These are phyloP conservation scores for Coemansia sp. DNA, from an alignment of 192 early-diverging fungal genomes.

Conservation along the genomic window DNA sequence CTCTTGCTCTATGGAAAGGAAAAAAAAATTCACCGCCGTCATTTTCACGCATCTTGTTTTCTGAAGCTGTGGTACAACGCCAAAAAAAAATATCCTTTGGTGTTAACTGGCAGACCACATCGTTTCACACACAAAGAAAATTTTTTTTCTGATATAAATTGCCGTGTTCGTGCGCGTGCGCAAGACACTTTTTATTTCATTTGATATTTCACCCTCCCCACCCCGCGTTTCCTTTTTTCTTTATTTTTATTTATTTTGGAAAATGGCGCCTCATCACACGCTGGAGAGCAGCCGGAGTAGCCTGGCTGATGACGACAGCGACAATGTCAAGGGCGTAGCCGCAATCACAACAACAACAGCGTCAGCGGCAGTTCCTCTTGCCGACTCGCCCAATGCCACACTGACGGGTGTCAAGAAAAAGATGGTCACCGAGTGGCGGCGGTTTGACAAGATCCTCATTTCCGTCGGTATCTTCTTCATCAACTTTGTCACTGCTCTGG, in stretches of 20 bases:
- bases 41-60: background rate
- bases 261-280: slow-evolving; percentile 1
- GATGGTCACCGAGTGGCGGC: slow-evolving; percentile 41
- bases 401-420: slow-evolving; percentile 53
- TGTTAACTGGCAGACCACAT: no score
- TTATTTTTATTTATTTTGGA: background rate
- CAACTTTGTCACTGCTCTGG: slow-evolving; percentile 42
- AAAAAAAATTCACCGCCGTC: no score
- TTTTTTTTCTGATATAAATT: background rate
- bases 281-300: slow-evolving; percentile 6
- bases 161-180: background rate
- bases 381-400: slow-evolving; percentile 22
- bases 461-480: slow-evolving; percentile 43
- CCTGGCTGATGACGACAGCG: background rate
- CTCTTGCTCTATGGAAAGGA: no score
- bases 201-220: background rate
- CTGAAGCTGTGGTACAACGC: background rate
- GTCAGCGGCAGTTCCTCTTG: background rate
- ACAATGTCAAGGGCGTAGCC: background rate
- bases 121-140: no score
- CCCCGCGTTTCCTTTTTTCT: background rate
- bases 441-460: slow-evolving; percentile 41
- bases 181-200: background rate
- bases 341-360: background rate
- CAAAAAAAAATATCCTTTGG: background rate